Percentiles rank a stretch among this genome's conserved stretches.
Conservation (phyloP, 768 basidiomycete genomes). For the Candolleomyces aberdarensis region DNA sequence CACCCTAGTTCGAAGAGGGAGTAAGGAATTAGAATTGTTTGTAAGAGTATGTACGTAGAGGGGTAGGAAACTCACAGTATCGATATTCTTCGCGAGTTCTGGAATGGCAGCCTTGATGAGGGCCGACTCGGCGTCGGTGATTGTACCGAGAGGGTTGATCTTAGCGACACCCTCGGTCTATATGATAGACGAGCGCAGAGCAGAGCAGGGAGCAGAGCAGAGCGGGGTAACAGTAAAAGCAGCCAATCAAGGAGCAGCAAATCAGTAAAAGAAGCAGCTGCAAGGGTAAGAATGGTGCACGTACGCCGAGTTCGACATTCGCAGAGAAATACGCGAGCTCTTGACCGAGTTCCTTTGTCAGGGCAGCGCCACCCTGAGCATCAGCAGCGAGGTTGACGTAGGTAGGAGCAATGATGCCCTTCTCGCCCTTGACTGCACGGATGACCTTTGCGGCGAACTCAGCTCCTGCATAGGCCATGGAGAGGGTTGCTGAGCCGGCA, state of each 20-base stretch:
- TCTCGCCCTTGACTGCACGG: constrained; percentile 83
- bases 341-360: constrained; percentile 74
- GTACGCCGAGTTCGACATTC: constrained; percentile 83
- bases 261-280: no score
- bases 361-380: constrained; percentile 61
- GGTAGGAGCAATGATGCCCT: constrained; percentile 79
- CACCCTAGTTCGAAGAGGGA: constrained; percentile 24
- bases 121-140: constrained; percentile 68
- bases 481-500: constrained; percentile 92
- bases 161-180: constrained; percentile 79
- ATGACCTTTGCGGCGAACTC: constrained; percentile 85
- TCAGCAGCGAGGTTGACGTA: constrained; percentile 82
- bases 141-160: constrained; percentile 75
- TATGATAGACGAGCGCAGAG: constrained; percentile 5
- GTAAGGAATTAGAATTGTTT: neutral
- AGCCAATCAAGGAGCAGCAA: no score
- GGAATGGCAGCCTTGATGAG: constrained; percentile 80
- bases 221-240: no score
- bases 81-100: constrained; percentile 73
- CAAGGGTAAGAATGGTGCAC: constrained; percentile 19
- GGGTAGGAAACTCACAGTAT: constrained; percentile 44
- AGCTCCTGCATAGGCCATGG: constrained; percentile 94
- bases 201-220: neutral
- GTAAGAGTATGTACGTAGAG: neutral
- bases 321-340: constrained; percentile 87